Conservation (phyloP, 2,329 filamentous ascomycete genomes). For the Dactylellina sp. region DNA sequence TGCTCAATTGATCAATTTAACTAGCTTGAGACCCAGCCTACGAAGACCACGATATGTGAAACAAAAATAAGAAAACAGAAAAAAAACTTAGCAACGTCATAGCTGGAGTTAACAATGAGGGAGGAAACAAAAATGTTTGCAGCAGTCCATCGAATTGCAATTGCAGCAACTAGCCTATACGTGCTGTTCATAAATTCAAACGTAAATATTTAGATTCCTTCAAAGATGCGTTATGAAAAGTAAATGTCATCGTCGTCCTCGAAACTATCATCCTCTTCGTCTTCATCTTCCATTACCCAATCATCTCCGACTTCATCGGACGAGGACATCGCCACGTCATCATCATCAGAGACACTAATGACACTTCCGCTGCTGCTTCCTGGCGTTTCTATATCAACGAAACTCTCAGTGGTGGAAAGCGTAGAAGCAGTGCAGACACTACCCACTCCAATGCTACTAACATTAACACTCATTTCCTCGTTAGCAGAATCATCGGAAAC, state of each 20-base stretch:
- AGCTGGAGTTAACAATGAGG: no score
- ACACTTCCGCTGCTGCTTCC: conserved; percentile 38
- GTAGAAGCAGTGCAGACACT: conserved; percentile 39
- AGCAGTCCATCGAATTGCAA: no score
- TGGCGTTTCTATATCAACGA: conserved; percentile 20
- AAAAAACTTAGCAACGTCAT: background rate
- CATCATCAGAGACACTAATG: conserved; percentile 29
- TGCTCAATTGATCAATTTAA: no score
- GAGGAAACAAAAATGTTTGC: no score
- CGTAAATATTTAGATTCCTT: no score
- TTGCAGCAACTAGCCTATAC: no score
- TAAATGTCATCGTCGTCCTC: conserved; percentile 47
- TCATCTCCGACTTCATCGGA: conserved; percentile 27
- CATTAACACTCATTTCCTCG: conserved; percentile 46
- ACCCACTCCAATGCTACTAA: conserved; percentile 42
- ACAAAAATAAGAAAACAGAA: background rate
- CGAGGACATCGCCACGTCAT: conserved; percentile 4
- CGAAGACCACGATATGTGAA: background rate
- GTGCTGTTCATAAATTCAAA: no score
- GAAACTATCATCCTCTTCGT: conserved; percentile 41
- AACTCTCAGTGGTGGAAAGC: conserved; percentile 22
- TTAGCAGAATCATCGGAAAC: conserved; percentile 20
- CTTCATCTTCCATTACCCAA: conserved; percentile 35
- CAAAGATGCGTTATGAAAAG: conserved; percentile 15
- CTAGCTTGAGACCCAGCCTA: background rate